A percentile compares a stretch with the other conserved stretches of the same genome.
These are phyloP conservation scores for Vachellia pachyceras DNA, from an alignment of 306 rosid species.

Conservation along the genomic window DNA sequence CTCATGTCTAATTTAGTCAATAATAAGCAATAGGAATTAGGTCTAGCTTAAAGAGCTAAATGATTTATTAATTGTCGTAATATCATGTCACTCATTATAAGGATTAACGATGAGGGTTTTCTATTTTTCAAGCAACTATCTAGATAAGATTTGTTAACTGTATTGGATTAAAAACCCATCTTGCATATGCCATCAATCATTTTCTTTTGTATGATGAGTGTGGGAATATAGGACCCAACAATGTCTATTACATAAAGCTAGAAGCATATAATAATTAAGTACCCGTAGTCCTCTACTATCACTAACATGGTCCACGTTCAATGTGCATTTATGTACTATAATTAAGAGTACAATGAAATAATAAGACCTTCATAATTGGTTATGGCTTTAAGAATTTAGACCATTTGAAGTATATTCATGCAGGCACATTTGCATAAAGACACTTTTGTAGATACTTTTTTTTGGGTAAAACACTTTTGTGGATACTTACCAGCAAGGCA, in stretches of 20 bases:
- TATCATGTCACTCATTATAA: not conserved
- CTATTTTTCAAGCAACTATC: not conserved
- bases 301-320: slow-evolving; percentile 8
- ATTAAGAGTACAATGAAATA: slow-evolving; percentile 28
- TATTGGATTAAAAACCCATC: not conserved
- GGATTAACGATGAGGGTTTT: not conserved
- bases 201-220: not conserved
- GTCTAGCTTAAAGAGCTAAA: too few species aligned
- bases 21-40: too few species aligned
- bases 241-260: not conserved
- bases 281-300: slow-evolving; percentile 12
- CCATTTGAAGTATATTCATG: slow-evolving; percentile 17
- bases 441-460: not conserved
- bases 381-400: slow-evolving; percentile 9
- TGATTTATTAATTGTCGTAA: not conserved
- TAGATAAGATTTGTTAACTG: not conserved
- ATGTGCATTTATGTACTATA: not conserved
- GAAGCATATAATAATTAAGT: not conserved
- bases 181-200: not conserved
- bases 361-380: slow-evolving; percentile 30
- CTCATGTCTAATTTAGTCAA: not conserved
- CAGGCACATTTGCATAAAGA: not conserved
- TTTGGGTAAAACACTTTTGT: not conserved
- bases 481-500: not conserved
- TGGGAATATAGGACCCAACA: slow-evolving; percentile 24